Base-by-base conservation (phyloP, 2,329 filamentous ascomycete species). In the Diplodia corticola region DNA sequence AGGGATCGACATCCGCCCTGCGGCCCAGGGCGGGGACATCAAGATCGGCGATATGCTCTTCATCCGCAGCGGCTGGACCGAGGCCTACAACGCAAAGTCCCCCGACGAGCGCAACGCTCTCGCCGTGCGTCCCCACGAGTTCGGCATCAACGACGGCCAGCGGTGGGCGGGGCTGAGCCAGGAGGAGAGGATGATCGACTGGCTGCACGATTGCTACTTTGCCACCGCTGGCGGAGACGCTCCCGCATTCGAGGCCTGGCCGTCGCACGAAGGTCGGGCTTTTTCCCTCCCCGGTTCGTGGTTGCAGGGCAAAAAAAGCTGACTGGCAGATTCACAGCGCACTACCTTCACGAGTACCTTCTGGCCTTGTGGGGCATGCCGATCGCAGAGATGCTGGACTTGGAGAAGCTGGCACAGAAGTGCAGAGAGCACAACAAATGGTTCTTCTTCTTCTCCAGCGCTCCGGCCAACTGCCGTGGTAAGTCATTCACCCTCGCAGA, bases 201-300 rank as follows among this genome's bases (percentile, higher is more conserved):
- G 89, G 88, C 69, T 91, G 67, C 89, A 90, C 79, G 87, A 91
- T 71, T 85, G 83, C 69, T 87, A 88, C 63, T 91, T 92, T 70
- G 81, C 88, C 0, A 86, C 85, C 0, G 88, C 89, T 1, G 87
- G 84, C 0, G 86, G 87, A 0, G 89, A 92, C 72, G 79, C 83
- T 13, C 85, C 84, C 22, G 80, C 84, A 0, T 90, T 91, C 68
- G 89, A 92, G 77, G 82, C 84, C 0, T 85, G 86, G 76, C 87
- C 88, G 1, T 84, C 85, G 0, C 63, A 84, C 37, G 79, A 81
- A 64, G 69, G 73, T 72, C 68, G 54, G 70, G 65, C 15, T 24
- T 4, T 50, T 9, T 3, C 17, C 30, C 24, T n/a, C 12, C 13
- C n/a, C 12, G 10, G 24, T 17, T 57, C 13, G n/a, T 28, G 2